phyloP scores from a whole-genome alignment of 2,329 filamentous ascomycete genomes.

The Graphiopsis chlorocephala region DNA sequence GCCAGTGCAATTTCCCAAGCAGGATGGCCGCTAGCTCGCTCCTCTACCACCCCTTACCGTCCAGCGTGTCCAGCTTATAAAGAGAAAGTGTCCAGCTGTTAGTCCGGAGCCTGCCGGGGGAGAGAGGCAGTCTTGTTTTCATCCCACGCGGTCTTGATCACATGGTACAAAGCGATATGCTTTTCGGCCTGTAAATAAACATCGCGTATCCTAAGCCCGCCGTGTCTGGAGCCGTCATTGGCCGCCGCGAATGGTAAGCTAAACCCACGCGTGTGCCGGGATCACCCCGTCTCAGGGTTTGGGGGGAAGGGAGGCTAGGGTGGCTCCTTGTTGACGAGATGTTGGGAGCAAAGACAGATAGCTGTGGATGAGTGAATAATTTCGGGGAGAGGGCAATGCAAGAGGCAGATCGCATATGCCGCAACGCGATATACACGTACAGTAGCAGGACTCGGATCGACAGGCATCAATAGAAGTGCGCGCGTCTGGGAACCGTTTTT shows the following conservation, averaged over 20 bases:
- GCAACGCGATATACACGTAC: neutral
- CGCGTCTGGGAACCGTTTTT: neutral
- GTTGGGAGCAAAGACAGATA: neutral
- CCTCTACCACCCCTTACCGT: neutral
- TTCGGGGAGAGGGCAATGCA: neutral
- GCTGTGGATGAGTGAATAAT: neutral
- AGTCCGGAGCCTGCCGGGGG: neutral
- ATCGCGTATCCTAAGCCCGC: neutral
- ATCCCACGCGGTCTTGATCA: neutral
- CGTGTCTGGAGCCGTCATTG: slow-evolving; percentile 3
- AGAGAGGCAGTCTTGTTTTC: neutral
- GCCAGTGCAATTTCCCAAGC: neutral
- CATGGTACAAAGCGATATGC: neutral
- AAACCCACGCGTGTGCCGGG: slow-evolving; percentile 5
- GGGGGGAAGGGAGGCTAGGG: neutral
- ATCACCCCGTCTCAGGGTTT: slow-evolving; percentile 1
- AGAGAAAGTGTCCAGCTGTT: neutral
- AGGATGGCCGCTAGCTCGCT: neutral
- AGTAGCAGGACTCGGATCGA: neutral
- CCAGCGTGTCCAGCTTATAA: neutral
- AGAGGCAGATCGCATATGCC: neutral
- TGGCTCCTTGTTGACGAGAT: neutral
- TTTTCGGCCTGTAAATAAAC: slow-evolving; percentile 4
- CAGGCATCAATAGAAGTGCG: neutral
- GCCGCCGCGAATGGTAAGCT: slow-evolving; percentile 1